A percentile compares a stretch with the other conserved stretches of the same genome.
phyloP scores from a whole-genome alignment of 345 rosid genomes.

The Sapria himalayana region DNA sequence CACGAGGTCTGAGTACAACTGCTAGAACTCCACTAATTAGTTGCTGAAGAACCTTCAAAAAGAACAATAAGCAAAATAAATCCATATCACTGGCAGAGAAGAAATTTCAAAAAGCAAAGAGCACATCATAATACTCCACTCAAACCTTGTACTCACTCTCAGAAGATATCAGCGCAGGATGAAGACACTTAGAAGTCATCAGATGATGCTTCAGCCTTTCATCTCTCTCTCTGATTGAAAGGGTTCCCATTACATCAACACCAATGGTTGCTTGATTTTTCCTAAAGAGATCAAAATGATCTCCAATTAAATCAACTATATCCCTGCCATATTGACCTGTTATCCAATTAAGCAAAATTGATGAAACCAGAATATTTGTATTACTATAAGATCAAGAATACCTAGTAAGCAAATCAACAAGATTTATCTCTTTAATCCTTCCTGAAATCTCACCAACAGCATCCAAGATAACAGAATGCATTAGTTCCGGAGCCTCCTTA shows the following conservation, averaged over 20 bases:
- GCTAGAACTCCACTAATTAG: conserved; percentile 75
- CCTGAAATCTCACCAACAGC: conserved; percentile 73
- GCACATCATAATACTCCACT: conserved; percentile 16
- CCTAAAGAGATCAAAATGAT: conserved; percentile 82
- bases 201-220: conserved; percentile 83
- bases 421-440: conserved; percentile 65
- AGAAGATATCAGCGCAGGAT: conserved; percentile 71
- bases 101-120: conserved; percentile 4
- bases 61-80: conserved; percentile 4
- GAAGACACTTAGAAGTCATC: conserved; percentile 70
- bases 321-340: conserved; percentile 45
- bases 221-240: conserved; percentile 81
- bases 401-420: conserved; percentile 80
- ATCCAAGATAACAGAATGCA: conserved; percentile 64
- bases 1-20: conserved; percentile 60
- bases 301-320: conserved; percentile 70
- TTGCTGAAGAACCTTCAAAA: conserved; percentile 55
- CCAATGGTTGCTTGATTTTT: conserved; percentile 81
- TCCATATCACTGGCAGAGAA: too few relatives aligned
- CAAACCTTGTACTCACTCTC: conserved; percentile 99
- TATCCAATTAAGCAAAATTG: background rate
- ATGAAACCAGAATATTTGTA: background rate
- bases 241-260: conserved; percentile 65
- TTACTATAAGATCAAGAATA: conserved; percentile 7
- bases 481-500: conserved; percentile 71